A percentile compares a stretch with the other conserved stretches of the same genome.
Evolutionary conservation across 176 grass and related monocot genomes (phyloP).

Genomic region (Aegilops sharonensis): DNA sequence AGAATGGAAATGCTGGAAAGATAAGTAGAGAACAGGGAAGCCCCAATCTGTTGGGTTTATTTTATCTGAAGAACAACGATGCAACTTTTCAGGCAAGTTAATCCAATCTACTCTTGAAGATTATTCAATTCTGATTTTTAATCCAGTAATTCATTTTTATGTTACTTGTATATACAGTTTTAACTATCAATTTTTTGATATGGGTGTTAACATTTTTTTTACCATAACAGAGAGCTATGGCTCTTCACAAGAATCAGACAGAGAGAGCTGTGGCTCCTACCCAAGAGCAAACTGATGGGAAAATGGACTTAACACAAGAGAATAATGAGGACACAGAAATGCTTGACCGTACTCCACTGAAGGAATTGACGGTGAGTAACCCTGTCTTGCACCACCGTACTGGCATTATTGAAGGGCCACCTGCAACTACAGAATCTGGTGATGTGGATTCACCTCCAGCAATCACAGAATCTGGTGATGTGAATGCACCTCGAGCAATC

Average conservation of each 20-base stretch:
- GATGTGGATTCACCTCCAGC: conserved; percentile 9
- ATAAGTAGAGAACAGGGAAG: conserved; percentile 46
- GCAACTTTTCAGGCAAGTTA: conserved; percentile 65
- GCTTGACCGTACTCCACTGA: conserved; percentile 1
- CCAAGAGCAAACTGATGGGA: conserved; percentile 26
- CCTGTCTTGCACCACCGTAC: background rate
- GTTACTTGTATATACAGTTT: background rate
- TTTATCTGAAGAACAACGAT: conserved; percentile 51
- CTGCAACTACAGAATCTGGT: conserved; percentile 10
- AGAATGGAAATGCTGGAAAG: conserved; percentile 25
- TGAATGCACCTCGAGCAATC: background rate
- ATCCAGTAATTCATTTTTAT: background rate
- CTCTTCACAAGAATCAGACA: conserved; percentile 63
- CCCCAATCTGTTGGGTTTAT: conserved; percentile 47
- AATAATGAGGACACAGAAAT: conserved; percentile 21
- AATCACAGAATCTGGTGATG: conserved; percentile 26
- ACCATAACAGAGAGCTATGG: conserved; percentile 77
- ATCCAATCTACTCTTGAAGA: conserved; percentile 13
- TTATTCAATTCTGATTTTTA: background rate
- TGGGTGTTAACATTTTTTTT: background rate
- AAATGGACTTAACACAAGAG: conserved; percentile 32
- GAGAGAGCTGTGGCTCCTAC: conserved; percentile 29
- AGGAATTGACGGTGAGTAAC: conserved; percentile 26
- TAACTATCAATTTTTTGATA: conserved; percentile 18
- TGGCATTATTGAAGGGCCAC: conserved; percentile 28